phyloP scores from a whole-genome alignment of 306 rosid species.

The Purshia tridentata region DNA sequence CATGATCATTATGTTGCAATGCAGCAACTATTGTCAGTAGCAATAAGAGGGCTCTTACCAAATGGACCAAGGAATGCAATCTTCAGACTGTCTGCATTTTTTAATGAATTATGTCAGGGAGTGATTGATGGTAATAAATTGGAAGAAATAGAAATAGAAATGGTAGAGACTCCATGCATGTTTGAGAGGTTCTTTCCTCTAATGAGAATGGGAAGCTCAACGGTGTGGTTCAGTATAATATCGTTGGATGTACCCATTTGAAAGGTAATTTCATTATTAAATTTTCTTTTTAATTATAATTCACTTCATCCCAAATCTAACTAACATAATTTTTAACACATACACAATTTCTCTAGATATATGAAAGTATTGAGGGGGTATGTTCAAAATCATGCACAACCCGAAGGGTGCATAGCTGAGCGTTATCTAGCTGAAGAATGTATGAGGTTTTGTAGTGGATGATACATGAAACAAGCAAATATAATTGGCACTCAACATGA shows the following conservation, averaged over 20 bases:
- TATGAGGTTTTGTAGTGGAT: not conserved
- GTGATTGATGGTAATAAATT: not conserved
- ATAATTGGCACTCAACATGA: not conserved
- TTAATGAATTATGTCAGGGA: not conserved
- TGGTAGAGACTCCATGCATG: not conserved
- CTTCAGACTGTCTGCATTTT: not conserved
- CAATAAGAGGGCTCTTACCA: not conserved
- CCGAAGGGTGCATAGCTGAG: not conserved
- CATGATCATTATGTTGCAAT: constrained; percentile 4
- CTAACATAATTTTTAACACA: too few species aligned
- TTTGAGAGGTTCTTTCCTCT: not conserved
- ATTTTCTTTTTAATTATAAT: not conserved
- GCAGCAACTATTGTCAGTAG: not conserved
- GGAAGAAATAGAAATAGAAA: not conserved
- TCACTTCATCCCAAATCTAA: too few species aligned
- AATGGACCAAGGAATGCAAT: not conserved
- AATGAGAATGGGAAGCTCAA: not conserved
- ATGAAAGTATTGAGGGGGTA: not conserved
- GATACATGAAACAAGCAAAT: not conserved
- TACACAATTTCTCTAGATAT: not conserved
- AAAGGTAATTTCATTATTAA: not conserved
- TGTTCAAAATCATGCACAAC: not conserved
- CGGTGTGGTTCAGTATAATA: not conserved
- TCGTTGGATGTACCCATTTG: not conserved
- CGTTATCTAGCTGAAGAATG: not conserved